Evolutionary conservation across 108 stramenopile genomes (phyloP).

Genomic region (Cyclostephanos invisitatus): DNA sequence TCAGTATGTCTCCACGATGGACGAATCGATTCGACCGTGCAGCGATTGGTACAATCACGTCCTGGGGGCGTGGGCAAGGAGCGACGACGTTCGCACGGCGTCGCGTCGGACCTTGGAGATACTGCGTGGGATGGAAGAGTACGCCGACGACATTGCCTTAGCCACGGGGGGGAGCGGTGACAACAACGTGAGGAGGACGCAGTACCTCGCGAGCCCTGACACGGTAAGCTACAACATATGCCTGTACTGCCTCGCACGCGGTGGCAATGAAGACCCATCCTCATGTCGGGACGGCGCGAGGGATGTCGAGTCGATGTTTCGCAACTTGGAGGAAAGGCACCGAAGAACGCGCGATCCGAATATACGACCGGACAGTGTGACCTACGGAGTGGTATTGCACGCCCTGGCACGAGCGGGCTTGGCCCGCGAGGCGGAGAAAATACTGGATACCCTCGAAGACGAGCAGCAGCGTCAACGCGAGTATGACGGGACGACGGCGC

Average conservation of each 20-base stretch:
- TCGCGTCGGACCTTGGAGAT: constrained; percentile 14
- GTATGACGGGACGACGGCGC: constrained; percentile 6
- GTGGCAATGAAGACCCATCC: not conserved
- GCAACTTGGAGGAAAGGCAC: constrained; percentile 35
- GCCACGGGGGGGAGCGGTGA: not conserved
- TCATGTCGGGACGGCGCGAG: constrained; percentile 18
- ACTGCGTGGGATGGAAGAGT: constrained; percentile 40
- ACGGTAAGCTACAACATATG: constrained; percentile 70
- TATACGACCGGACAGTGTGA: constrained; percentile 45
- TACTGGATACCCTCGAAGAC: constrained; percentile 39
- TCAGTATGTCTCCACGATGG: constrained; percentile 15
- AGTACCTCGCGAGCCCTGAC: constrained; percentile 53
- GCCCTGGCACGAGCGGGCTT: constrained; percentile 45
- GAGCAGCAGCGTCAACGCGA: constrained; percentile 5
- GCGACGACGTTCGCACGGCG: constrained; percentile 42
- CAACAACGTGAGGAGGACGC: not conserved
- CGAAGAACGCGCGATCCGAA: constrained; percentile 17
- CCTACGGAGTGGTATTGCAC: constrained; percentile 38
- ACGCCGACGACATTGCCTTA: not conserved
- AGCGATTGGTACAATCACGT: constrained; percentile 64
- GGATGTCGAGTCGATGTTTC: constrained; percentile 47
- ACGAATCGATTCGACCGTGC: constrained; percentile 31
- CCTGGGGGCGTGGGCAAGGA: constrained; percentile 69
- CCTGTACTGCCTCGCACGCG: constrained; percentile 49
- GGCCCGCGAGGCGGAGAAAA: constrained; percentile 40